Conservation (phyloP, 2,329 filamentous ascomycete genomes). For the Pyrenochaeta sp. region DNA sequence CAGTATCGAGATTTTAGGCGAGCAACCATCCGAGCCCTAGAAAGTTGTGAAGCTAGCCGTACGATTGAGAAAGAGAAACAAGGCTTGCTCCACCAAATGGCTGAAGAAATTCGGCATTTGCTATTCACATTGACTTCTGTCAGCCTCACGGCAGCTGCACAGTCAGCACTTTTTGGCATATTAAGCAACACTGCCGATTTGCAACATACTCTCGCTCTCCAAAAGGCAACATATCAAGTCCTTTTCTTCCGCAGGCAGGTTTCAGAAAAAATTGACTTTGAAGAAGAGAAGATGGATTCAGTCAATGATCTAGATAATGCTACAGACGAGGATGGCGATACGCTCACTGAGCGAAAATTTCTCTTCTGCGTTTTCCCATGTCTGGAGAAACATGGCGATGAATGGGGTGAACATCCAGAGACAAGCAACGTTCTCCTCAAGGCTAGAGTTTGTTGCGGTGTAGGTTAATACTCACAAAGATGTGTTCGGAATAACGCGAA, state of each 20-base stretch:
- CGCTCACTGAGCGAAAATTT: slow-evolving; percentile 22
- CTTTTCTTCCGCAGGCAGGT: slow-evolving; percentile 30
- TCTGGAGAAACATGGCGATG: slow-evolving; percentile 41
- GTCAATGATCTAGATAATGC: slow-evolving; percentile 35
- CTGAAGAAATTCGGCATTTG: slow-evolving; percentile 26
- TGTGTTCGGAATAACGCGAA: no score
- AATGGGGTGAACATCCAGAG: slow-evolving; percentile 34
- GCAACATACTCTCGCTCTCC: slow-evolving; percentile 37
- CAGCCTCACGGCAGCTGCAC: slow-evolving; percentile 23
- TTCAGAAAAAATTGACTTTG: slow-evolving; percentile 17
- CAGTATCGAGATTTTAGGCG: slow-evolving; percentile 41
- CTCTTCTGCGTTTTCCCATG: slow-evolving; percentile 46
- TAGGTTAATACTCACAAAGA: slow-evolving; percentile 6
- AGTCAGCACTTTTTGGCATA: slow-evolving; percentile 29
- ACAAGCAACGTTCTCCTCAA: slow-evolving; percentile 40
- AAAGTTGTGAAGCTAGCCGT: slow-evolving; percentile 20
- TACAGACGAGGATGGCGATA: slow-evolving; percentile 34
- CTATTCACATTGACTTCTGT: slow-evolving; percentile 35
- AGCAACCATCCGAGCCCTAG: slow-evolving; percentile 36
- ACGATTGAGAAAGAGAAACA: slow-evolving; percentile 19
- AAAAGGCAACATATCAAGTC: slow-evolving; percentile 42
- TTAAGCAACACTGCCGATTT: slow-evolving; percentile 34
- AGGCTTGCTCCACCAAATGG: slow-evolving; percentile 24
- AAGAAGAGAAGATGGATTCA: slow-evolving; percentile 39
- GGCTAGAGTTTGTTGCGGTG: slow-evolving; percentile 40